Evolutionary conservation across 805 yeast species (phyloP), one percentile per base, ranked within the genome.

Genomic region (Kodamaea neixiangensis): DNA sequence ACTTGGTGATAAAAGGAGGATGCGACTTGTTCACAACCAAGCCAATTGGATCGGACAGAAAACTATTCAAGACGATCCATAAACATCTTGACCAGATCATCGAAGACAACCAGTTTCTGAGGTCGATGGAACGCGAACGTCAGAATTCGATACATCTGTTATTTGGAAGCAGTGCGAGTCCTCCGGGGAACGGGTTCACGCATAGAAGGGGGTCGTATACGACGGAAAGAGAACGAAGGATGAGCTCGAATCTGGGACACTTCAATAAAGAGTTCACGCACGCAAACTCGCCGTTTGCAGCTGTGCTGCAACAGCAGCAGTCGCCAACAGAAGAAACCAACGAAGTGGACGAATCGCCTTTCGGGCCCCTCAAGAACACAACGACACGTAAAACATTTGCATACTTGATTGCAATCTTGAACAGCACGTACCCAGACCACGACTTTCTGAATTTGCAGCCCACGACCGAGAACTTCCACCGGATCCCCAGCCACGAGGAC

Each of bases 1-100:
- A 71, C 50, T 63, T 73, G 20, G 70, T 73, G 44, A 83, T 94
- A 37, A 80, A 81, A 50, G 98, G 97, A 10, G 91, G 96, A 20
- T 86, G 97, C 65, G 99, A 94, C 64, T 78, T 94, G 45, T 94
- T 90, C 63, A 89, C 98, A 1, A 94, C 99, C 1, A 94, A 93
- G 62, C 91, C 97, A 1, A 89, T 92, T 19, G 89, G 94, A 1
- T 79, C 93, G 1, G 99, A 94, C 68, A 80, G 91, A 58, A 92
- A 92, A 68, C 78, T 93, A 22, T 90, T 88, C 74, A 89, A 90
- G 67, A 83, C 92, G 0, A 83, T 94, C 40, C 97, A 91, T 64
- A 83, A 86, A 58, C 93, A 89, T 61, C 77, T 89, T 51, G 87
- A 86, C 53, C 79, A 75, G 48, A 69, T 74, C 19, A 60, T 77